A percentile compares a stretch with the other conserved stretches of the same genome.
phyloP scores from a whole-genome alignment of 768 basidiomycete genomes.

The Daedaleopsis sinensis region DNA sequence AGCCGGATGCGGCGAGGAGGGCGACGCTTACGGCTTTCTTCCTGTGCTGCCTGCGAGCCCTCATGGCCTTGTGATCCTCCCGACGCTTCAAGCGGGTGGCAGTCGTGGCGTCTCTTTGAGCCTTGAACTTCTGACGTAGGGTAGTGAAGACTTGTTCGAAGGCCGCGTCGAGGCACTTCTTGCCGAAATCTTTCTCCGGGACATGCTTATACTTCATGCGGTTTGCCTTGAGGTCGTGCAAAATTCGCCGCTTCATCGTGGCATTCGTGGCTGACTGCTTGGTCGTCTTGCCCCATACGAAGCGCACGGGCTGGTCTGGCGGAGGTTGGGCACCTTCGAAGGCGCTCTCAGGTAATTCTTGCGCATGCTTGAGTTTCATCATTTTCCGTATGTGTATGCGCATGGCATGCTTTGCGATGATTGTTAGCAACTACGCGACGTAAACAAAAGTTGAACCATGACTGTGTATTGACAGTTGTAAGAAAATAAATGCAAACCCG shows the following conservation, averaged over 20 bases:
- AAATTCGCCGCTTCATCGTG: constrained; percentile 66
- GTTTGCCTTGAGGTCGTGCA: constrained; percentile 61
- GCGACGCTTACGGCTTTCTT: constrained; percentile 58
- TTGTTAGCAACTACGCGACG: constrained; percentile 1
- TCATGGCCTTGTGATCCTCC: constrained; percentile 65
- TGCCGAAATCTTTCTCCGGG: constrained; percentile 63
- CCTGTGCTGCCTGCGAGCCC: constrained; percentile 59
- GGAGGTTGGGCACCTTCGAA: constrained; percentile 51
- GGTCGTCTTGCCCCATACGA: constrained; percentile 79
- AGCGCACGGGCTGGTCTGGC: constrained; percentile 61
- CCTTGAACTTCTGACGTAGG: constrained; percentile 65
- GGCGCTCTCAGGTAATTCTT: constrained; percentile 63
- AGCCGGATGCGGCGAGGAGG: background rate
- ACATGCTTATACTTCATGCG: constrained; percentile 64
- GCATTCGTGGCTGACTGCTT: constrained; percentile 76
- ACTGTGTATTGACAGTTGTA: too few relatives aligned
- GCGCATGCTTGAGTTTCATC: constrained; percentile 60
- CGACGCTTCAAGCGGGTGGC: constrained; percentile 50
- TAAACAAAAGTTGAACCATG: too few relatives aligned
- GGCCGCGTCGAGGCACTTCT: constrained; percentile 58
- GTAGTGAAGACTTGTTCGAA: constrained; percentile 78
- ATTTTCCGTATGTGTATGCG: constrained; percentile 62
- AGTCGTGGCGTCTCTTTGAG: constrained; percentile 52
- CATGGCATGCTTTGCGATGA: constrained; percentile 60
- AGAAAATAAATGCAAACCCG: too few relatives aligned